These are phyloP conservation scores for Zymoseptoria tritici DNA, from an alignment of 2,329 filamentous ascomycete genomes.

Conservation along the genomic window DNA sequence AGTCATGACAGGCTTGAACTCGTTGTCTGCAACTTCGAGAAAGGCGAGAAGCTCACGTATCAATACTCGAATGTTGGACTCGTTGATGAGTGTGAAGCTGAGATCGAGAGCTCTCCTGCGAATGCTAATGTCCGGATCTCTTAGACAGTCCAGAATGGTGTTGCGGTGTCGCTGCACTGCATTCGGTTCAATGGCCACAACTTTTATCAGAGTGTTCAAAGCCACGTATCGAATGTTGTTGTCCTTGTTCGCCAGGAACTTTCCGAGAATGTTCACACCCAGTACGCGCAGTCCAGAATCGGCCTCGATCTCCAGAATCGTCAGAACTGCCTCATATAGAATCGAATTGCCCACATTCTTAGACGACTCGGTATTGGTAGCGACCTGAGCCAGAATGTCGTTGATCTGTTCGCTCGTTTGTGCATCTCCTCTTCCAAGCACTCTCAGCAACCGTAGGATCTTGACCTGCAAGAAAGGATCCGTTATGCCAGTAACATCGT, in stretches of 20 bases:
- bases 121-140: constrained; percentile 97
- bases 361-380: constrained; percentile 93
- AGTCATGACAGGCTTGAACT: constrained; percentile 98
- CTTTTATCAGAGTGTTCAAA: constrained; percentile 93
- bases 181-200: constrained; percentile 95
- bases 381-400: constrained; percentile 85
- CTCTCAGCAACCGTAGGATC: constrained; percentile 76
- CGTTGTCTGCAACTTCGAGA: constrained; percentile 92
- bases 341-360: constrained; percentile 99
- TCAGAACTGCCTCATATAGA: constrained; percentile 91
- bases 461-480: constrained; percentile 95
- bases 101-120: constrained; percentile 89
- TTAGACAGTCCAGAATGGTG: constrained; percentile 90
- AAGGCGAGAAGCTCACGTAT: constrained; percentile 92
- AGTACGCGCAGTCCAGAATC: constrained; percentile 90
- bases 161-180: constrained; percentile 95
- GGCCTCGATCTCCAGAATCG: constrained; percentile 95
- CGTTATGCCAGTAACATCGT: constrained; percentile 95
- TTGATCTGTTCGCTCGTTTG: constrained; percentile 95
- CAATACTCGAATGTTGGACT: constrained; percentile 86
- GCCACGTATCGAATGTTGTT: constrained; percentile 99
- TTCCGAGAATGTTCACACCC: constrained; percentile 95
- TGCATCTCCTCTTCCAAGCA: constrained; percentile 77
- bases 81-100: constrained; percentile 97
- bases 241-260: constrained; percentile 95